These are phyloP conservation scores for Plantago lanceolata DNA, from an alignment of 305 asterid species.

Conservation along the genomic window DNA sequence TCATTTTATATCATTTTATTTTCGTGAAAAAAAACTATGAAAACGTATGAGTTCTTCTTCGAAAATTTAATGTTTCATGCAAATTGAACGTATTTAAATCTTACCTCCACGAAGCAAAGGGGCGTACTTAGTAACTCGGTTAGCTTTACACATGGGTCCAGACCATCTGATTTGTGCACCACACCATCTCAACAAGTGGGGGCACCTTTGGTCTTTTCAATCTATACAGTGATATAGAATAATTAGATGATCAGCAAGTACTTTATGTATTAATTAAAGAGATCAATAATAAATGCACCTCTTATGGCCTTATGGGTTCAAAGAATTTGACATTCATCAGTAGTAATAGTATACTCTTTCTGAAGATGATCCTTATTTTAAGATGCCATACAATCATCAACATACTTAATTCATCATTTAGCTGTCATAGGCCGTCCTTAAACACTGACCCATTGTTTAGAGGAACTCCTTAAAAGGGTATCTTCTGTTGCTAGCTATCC, in stretches of 20 bases:
- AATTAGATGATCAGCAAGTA: constrained; percentile 1
- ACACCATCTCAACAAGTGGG: constrained; percentile 48
- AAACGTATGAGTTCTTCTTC: not conserved
- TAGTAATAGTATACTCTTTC: constrained; percentile 7
- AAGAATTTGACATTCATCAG: constrained; percentile 40
- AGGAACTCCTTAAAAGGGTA: too few relatives aligned
- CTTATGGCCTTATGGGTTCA: constrained; percentile 36
- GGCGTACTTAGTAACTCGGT: not conserved
- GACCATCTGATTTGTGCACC: constrained; percentile 39
- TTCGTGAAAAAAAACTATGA: too few relatives aligned
- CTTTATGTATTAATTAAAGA: not conserved
- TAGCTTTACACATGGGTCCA: constrained; percentile 38
- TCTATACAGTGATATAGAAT: not conserved
- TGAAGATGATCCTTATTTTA: not conserved
- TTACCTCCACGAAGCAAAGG: not conserved
- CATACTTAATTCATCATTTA: constrained; percentile 27
- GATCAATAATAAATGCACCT: constrained; percentile 16
- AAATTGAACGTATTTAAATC: not conserved
- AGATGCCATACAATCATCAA: not conserved
- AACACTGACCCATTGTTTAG: too few relatives aligned
- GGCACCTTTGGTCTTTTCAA: constrained; percentile 33
- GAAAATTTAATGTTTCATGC: not conserved
- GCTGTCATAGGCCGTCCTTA: constrained; percentile 38
- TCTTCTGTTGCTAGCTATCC: too few relatives aligned
- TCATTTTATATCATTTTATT: too few relatives aligned